phyloP scores from a whole-genome alignment of 2,329 filamentous ascomycete species.

The Nemania sp. region DNA sequence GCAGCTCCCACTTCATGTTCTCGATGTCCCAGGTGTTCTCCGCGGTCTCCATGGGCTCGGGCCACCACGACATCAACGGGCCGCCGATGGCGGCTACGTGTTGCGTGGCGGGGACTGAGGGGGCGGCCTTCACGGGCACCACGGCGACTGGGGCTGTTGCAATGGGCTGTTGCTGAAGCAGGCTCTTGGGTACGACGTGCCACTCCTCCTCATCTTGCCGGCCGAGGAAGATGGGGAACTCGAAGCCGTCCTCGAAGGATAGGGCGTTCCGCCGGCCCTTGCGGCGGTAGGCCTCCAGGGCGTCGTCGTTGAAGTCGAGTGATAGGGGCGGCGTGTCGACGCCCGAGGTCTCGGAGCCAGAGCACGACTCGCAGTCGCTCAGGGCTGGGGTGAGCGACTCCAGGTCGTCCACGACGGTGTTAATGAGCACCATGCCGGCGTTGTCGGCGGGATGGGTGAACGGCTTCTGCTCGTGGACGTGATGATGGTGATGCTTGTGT shows the following conservation, averaged over 20 bases:
- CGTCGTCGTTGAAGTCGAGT: background rate
- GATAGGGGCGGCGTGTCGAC: slow-evolving; percentile 34
- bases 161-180: too few species aligned
- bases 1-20: slow-evolving; percentile 29
- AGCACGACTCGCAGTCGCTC: slow-evolving; percentile 48
- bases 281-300: slow-evolving; percentile 33
- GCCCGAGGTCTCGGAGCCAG: slow-evolving; percentile 33
- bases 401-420: slow-evolving; percentile 39
- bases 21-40: slow-evolving; percentile 44
- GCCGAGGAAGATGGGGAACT: slow-evolving; percentile 50
- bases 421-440: slow-evolving; percentile 45
- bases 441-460: slow-evolving; percentile 38
- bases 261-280: slow-evolving; percentile 41
- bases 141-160: background rate
- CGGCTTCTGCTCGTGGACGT: slow-evolving; percentile 14
- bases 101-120: slow-evolving; percentile 15
- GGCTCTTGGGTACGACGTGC: background rate
- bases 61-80: slow-evolving; percentile 50
- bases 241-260: slow-evolving; percentile 43
- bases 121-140: slow-evolving; percentile 8
- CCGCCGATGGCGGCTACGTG: slow-evolving; percentile 40
- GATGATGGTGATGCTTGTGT: slow-evolving; percentile 22
- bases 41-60: slow-evolving; percentile 42
- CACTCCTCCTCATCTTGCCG: slow-evolving; percentile 43
- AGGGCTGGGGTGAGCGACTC: slow-evolving; percentile 42